These are phyloP conservation scores for Globisporangium radiosum DNA, from an alignment of 352 stramenopile genomes.

Conservation along the genomic window DNA sequence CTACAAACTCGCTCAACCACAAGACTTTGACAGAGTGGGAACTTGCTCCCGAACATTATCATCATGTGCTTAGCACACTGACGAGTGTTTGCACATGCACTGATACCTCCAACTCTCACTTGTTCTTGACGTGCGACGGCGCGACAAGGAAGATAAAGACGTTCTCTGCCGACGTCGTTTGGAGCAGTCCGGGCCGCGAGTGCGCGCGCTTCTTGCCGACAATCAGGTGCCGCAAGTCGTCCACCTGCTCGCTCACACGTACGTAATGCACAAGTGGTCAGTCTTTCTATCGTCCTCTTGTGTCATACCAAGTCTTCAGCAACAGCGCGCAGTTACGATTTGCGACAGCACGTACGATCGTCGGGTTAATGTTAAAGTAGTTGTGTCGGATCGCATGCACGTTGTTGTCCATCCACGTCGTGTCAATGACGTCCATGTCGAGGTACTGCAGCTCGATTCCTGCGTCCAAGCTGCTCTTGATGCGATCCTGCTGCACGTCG, in stretches of 20 bases:
- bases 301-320: too few species aligned
- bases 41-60: too few species aligned
- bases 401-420: slow-evolving; percentile 74
- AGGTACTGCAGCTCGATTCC: slow-evolving; percentile 21
- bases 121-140: slow-evolving; percentile 61
- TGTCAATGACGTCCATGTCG: slow-evolving; percentile 74
- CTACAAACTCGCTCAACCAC: too few species aligned
- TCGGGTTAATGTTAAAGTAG: slow-evolving; percentile 69
- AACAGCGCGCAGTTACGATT: too few species aligned
- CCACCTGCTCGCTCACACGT: slow-evolving; percentile 22
- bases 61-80: too few species aligned
- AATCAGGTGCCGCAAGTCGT: slow-evolving; percentile 63
- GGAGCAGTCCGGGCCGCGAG: slow-evolving; percentile 42
- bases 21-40: too few species aligned
- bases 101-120: slow-evolving; percentile 21
- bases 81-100: too few species aligned
- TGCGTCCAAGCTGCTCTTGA: neutral
- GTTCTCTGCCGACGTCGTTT: slow-evolving; percentile 53
- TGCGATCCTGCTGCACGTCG: slow-evolving; percentile 3
- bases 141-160: slow-evolving; percentile 74
- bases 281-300: too few species aligned
- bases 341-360: slow-evolving; percentile 25
- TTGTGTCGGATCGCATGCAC: slow-evolving; percentile 60
- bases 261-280: neutral
- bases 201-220: slow-evolving; percentile 47